Evolutionary conservation across 805 yeast species (phyloP), one percentile per base, ranked within the genome.

Genomic region (Lachancea thermotolerans): DNA sequence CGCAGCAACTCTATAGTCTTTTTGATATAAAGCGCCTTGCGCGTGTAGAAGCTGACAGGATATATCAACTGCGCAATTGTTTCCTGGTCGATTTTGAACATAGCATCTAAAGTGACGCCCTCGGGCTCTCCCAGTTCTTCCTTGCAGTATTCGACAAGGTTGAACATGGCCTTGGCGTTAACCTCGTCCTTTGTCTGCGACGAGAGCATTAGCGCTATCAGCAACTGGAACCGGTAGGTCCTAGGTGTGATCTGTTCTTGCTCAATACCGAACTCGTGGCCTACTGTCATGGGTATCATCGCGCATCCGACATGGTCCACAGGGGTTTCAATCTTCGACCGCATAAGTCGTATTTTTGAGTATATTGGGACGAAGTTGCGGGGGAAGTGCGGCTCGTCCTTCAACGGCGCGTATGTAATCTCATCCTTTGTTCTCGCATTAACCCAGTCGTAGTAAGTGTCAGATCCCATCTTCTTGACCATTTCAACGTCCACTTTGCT

Each of bases 121-220:
- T 74, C 70, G 4, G 59, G 48, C 41, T 49, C 37, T 12, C 49
- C 40, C 49, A 74, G 25, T 69, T 69, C 73, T 46, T 63, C 53
- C n/a, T 54, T 49, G 54, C 82, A 66, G 51, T 73, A 68, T 32
- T 57, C 54, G 40, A 85, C 81, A 50, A 91, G 66, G 28, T 66
- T 73, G 12, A 61, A 60, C 80, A 89, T 83, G 0, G 93, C 95
- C 35, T 73, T 74, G 44, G 73, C 84, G 49, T 87, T 90, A 39
- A 82, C 78, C 60, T 87, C 95, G 62, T 90, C 98, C 58, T 85
- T 89, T 1, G 98, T 90, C 54, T 90, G 97, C 0, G 96, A 77
- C 9, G 95, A 85, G 28, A 90, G 76, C 90, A 90, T 85, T 42
- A 90, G 70, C 2, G 95, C 81, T 0, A 89, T 71, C 30, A 90